Evolutionary conservation across 164 flowering plant species (phyloP).

Genomic region (Magnolia changhungtana): DNA sequence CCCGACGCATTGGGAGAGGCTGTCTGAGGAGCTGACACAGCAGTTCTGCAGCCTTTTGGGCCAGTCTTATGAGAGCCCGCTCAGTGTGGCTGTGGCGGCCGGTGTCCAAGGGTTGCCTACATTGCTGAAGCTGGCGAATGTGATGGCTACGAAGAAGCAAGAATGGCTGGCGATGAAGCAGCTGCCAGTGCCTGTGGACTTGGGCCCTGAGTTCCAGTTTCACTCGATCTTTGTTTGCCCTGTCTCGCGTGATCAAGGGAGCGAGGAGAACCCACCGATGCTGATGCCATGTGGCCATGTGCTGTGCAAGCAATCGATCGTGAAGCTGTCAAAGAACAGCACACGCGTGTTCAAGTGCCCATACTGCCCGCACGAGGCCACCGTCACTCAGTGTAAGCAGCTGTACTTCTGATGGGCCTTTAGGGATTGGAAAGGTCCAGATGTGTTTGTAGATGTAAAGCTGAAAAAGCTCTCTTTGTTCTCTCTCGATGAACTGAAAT

Average conservation of each 20-base stretch:
- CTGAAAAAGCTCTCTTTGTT: not conserved
- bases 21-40: constrained; percentile 50
- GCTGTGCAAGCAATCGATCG: constrained; percentile 75
- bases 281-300: constrained; percentile 86
- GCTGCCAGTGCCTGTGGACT: constrained; percentile 73
- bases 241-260: constrained; percentile 71
- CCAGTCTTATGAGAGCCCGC: constrained; percentile 64
- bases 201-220: constrained; percentile 70
- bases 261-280: constrained; percentile 88
- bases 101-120: constrained; percentile 74
- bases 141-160: constrained; percentile 67
- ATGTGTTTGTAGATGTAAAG: not conserved
- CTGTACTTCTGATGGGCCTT: constrained; percentile 43
- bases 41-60: constrained; percentile 64
- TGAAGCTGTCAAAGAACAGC: constrained; percentile 67
- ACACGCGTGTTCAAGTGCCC: constrained; percentile 84
- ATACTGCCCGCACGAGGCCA: constrained; percentile 62
- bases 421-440: not conserved
- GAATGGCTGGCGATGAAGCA: constrained; percentile 86
- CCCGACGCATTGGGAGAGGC: constrained; percentile 52
- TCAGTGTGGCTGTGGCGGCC: constrained; percentile 62
- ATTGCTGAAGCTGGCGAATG: constrained; percentile 64
- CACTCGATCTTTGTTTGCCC: constrained; percentile 92
- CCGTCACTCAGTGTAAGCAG: constrained; percentile 52
- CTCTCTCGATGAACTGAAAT: not conserved